Conservation (phyloP, 768 basidiomycete species). For the Mycena rebaudengoi region DNA sequence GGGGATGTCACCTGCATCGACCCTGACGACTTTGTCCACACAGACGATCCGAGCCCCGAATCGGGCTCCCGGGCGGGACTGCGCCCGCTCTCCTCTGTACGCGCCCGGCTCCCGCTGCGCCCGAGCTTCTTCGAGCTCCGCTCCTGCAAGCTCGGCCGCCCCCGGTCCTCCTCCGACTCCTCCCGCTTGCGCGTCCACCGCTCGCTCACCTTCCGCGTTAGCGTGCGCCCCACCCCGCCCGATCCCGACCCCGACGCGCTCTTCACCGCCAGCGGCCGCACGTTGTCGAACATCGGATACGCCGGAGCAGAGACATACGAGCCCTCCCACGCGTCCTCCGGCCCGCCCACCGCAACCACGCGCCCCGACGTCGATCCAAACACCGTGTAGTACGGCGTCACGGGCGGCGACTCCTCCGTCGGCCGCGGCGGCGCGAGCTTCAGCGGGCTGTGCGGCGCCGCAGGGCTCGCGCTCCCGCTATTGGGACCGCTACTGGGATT, state of each 20-base stretch:
- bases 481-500: conserved; percentile 1
- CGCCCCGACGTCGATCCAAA: conserved; percentile 57
- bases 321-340: conserved; percentile 47
- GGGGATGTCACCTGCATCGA: too few species aligned
- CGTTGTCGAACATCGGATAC: conserved; percentile 26
- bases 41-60: not conserved
- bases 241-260: conserved; percentile 12
- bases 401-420: conserved; percentile 15
- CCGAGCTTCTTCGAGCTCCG: conserved; percentile 2
- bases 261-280: conserved; percentile 20
- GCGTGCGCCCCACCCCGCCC: conserved; percentile 18
- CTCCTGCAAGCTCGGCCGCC: conserved; percentile 11
- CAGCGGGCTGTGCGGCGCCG: not conserved
- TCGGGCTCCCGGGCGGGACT: conserved; percentile 6
- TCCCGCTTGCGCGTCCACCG: conserved; percentile 25
- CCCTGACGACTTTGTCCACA: conserved; percentile 7
- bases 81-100: not conserved
- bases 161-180: conserved; percentile 27
- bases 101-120: conserved; percentile 15
- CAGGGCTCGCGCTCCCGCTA: conserved; percentile 3
- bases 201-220: conserved; percentile 26
- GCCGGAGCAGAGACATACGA: conserved; percentile 25
- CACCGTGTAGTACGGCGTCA: conserved; percentile 64
- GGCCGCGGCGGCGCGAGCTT: too few species aligned
- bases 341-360: conserved; percentile 53